Evolutionary conservation across 1,284 basidiomycete genomes (phyloP).

Genomic region (Pulveroboletus ridleyi): DNA sequence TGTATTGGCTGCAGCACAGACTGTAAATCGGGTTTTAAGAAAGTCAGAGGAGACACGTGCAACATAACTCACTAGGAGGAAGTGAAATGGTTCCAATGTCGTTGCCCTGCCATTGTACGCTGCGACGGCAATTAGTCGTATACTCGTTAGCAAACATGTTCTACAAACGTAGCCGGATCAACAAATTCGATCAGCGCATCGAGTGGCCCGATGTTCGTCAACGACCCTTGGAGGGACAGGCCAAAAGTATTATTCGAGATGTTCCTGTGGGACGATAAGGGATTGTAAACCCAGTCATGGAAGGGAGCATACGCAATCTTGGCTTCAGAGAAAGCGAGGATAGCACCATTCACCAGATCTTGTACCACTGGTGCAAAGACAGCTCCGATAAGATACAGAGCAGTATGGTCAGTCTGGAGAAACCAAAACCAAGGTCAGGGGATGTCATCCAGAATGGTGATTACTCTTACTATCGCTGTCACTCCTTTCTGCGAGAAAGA

Average conservation of each 20-base stretch:
- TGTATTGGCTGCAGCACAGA: conserved; percentile 73
- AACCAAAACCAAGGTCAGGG: conserved; percentile 9
- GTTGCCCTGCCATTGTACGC: conserved; percentile 71
- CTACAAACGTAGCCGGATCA: conserved; percentile 56
- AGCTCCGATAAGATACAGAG: conserved; percentile 73
- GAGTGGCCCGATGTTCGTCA: conserved; percentile 68
- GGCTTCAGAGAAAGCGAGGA: conserved; percentile 62
- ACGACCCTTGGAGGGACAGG: conserved; percentile 60
- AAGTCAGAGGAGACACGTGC: neutral
- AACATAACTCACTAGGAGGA: conserved; percentile 51
- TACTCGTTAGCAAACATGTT: conserved; percentile 5
- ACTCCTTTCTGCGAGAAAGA: conserved; percentile 70
- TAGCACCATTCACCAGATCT: conserved; percentile 65
- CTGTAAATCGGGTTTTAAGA: conserved; percentile 35
- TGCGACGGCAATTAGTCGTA: conserved; percentile 30
- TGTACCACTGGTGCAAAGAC: conserved; percentile 74
- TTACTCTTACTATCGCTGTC: conserved; percentile 55
- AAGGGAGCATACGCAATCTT: conserved; percentile 58
- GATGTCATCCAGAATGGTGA: neutral
- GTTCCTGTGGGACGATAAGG: conserved; percentile 47
- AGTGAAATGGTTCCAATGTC: conserved; percentile 72
- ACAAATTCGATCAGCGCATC: conserved; percentile 69
- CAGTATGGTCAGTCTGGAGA: conserved; percentile 65
- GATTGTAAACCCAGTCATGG: conserved; percentile 57
- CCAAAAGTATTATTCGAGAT: conserved; percentile 71